Evolutionary conservation across 768 basidiomycete genomes (phyloP), one percentile per base, ranked within the genome.

Genomic region (Agrocybe pediades): DNA sequence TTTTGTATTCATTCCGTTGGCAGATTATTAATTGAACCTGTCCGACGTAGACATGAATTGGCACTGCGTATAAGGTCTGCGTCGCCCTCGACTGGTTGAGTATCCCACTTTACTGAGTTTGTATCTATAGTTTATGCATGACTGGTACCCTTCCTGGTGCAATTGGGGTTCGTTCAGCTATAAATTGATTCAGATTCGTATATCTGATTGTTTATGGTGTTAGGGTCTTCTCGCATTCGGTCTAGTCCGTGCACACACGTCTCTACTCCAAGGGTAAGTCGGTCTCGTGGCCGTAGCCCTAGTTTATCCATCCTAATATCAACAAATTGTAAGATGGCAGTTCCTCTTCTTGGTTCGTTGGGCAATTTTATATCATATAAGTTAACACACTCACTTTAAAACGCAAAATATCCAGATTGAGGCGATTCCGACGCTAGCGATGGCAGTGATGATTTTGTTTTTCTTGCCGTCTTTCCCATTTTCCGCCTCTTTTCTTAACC

Each of bases 381-480:
- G 23, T 36, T 21, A 24, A 46, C 13, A 6, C 13, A 26, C 11
- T 25, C 43, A 43, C 36, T 49, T 16, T 46, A 39, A 7, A 27
- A 41, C 30, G 7, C 26, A n/a, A n/a, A n/a, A n/a, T n/a, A 16
- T 50, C 19, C 19, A 83, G 81, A 74, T 84, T 41, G 82, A 84
- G 58, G 82, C 75, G 7, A 80, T 84, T 26, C 82, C 82, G 9
- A 82, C 80, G 0, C 49, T 83, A 13, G 62, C 82, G 43, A 82
- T 84, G 82, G 80, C 77, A 0, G 33, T 70, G 42, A 65, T 71
- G 55, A 75, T 81, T 39, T 67, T 84, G 4, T 53, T 80, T 29
- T 80, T 81, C 62, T 70, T 83, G 3, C 81, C 83, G 0, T 75
- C 81, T 0, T 84, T 83, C 65, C 82, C 82, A 0, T 84, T 82